A percentile compares a stretch with the other conserved stretches of the same genome.
Conservation (phyloP, 1,284 basidiomycete genomes). For the Pyrrhoderma lamaoense region DNA sequence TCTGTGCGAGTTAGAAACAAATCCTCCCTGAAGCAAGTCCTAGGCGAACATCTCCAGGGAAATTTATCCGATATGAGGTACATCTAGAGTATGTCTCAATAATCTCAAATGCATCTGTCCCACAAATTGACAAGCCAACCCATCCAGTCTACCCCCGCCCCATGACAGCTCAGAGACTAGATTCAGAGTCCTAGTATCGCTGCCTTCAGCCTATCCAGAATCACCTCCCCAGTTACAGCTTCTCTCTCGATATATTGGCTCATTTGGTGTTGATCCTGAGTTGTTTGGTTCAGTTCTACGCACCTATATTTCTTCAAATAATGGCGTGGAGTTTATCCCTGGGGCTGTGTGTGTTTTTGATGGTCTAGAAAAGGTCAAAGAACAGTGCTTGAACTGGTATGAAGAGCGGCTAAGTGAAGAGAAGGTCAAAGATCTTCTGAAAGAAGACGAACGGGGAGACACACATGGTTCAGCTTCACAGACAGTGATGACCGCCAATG, state of each 20-base stretch:
- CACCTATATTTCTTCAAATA: slow-evolving; percentile 67
- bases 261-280: slow-evolving; percentile 61
- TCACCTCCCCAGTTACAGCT: slow-evolving; percentile 78
- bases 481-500: neutral
- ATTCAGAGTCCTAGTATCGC: slow-evolving; percentile 64
- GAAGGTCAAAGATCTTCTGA: slow-evolving; percentile 46
- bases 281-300: slow-evolving; percentile 75
- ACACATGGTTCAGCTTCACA: neutral
- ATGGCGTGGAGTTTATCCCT: slow-evolving; percentile 66
- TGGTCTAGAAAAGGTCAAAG: slow-evolving; percentile 72
- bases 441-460: slow-evolving; percentile 44
- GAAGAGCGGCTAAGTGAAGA: slow-evolving; percentile 51
- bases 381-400: slow-evolving; percentile 63
- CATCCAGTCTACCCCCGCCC: slow-evolving; percentile 44
- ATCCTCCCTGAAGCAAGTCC: slow-evolving; percentile 16
- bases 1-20: slow-evolving; percentile 23
- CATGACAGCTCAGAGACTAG: slow-evolving; percentile 41
- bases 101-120: neutral
- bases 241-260: slow-evolving; percentile 78
- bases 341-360: slow-evolving; percentile 84
- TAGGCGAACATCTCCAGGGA: slow-evolving; percentile 26
- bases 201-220: slow-evolving; percentile 67
- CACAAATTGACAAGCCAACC: no score
- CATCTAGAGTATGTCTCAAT: slow-evolving; percentile 34
- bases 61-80: slow-evolving; percentile 57